Conservation (phyloP, 192 early-diverging fungal species). For the Physocladia obscura region DNA sequence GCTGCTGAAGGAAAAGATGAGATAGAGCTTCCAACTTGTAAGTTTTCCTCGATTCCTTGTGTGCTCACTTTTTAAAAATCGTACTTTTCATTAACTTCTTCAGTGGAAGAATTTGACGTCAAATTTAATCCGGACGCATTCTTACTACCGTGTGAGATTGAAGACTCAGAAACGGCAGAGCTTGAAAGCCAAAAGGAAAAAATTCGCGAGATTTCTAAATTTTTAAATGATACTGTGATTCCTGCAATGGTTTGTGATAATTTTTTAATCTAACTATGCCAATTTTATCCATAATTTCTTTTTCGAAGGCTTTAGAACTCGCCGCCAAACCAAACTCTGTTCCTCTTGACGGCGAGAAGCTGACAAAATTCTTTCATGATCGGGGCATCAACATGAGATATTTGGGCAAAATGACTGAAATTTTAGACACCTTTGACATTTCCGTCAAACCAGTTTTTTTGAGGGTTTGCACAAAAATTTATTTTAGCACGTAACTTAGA, state of each 20-base stretch:
- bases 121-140: conserved; percentile 59
- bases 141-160: conserved; percentile 30
- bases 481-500: not conserved
- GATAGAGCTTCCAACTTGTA: not conserved
- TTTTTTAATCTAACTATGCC: conserved; percentile 12
- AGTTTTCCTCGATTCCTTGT: not conserved
- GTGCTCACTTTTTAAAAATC: not conserved
- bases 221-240: conserved; percentile 64
- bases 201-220: conserved; percentile 75
- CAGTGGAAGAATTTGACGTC: conserved; percentile 52
- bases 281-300: conserved; percentile 8
- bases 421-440: conserved; percentile 61
- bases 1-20: conserved; percentile 29
- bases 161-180: conserved; percentile 30
- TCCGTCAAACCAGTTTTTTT: not conserved
- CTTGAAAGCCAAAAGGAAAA: conserved; percentile 51
- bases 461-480: not conserved
- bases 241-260: conserved; percentile 8
- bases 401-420: conserved; percentile 71
- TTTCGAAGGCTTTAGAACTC: conserved; percentile 39
- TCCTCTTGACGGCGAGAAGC: conserved; percentile 74
- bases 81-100: not conserved
- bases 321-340: conserved; percentile 33
- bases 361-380: conserved; percentile 83
- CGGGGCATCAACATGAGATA: conserved; percentile 98